These are phyloP conservation scores for Fusarium haematococcum DNA, from an alignment of 2,329 filamentous ascomycete genomes.

Conservation along the genomic window DNA sequence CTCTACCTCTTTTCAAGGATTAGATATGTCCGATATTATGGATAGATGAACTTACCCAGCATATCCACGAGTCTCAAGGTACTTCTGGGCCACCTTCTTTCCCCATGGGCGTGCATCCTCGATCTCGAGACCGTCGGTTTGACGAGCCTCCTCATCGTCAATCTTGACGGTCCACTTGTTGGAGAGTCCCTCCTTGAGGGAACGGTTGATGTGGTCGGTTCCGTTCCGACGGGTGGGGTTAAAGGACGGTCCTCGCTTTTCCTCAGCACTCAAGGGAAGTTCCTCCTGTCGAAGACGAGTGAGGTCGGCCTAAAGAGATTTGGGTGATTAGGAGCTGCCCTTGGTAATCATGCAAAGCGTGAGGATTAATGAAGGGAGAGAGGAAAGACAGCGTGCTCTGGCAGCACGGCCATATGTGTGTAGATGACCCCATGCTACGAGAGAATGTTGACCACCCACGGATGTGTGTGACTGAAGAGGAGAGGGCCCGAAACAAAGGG, in stretches of 20 bases:
- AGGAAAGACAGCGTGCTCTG: not conserved
- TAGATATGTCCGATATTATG: not conserved
- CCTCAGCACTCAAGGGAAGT: constrained; percentile 30
- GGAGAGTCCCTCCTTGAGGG: not conserved
- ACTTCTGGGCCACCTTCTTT: not conserved
- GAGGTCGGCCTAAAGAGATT: constrained; percentile 35
- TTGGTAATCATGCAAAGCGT: not conserved
- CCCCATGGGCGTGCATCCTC: constrained; percentile 41
- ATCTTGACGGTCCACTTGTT: constrained; percentile 35
- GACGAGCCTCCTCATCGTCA: constrained; percentile 37
- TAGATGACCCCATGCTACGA: not conserved
- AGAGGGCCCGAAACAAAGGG: not conserved
- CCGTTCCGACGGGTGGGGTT: constrained; percentile 23
- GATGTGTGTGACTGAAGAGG: not conserved
- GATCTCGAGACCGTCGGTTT: constrained; percentile 36
- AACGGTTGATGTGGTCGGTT: not conserved
- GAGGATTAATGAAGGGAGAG: not conserved
- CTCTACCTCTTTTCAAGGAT: not conserved
- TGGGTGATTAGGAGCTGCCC: not conserved
- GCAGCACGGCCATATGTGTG: not conserved
- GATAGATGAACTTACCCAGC: constrained; percentile 3
- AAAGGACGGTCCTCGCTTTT: constrained; percentile 21
- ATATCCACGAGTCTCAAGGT: not conserved
- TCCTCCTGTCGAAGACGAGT: constrained; percentile 40
- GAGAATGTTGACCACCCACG: no score